A percentile compares a stretch with the other conserved stretches of the same genome.
These are phyloP conservation scores for Stagonosporopsis cucurbitacearum DNA, from an alignment of 2,329 filamentous ascomycete species.

Conservation along the genomic window DNA sequence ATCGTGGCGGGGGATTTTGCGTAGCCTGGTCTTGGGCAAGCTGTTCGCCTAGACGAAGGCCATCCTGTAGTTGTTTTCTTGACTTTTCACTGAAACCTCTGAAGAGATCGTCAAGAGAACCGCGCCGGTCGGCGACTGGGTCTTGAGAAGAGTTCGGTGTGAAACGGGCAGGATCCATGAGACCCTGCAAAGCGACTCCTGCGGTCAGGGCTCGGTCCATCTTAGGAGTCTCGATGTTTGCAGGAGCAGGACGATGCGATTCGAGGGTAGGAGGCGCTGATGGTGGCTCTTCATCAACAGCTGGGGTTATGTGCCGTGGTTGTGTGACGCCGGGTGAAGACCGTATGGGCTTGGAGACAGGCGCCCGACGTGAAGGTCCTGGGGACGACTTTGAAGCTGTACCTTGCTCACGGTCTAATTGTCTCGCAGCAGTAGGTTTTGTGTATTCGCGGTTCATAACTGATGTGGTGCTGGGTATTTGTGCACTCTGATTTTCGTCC, in stretches of 20 bases:
- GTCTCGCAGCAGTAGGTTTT: conserved; percentile 7
- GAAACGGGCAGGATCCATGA: conserved; percentile 40
- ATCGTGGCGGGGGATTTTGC: conserved; percentile 26
- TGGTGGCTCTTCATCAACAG: conserved; percentile 34
- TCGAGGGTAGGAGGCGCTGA: conserved; percentile 41
- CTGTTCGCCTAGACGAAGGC: conserved; percentile 48
- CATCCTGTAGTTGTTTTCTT: conserved; percentile 47
- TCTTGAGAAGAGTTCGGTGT: conserved; percentile 38
- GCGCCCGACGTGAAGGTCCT: conserved; percentile 8
- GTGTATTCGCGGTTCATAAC: conserved; percentile 24
- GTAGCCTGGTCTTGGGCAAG: conserved; percentile 37
- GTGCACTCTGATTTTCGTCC: conserved; percentile 11
- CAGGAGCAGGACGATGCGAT: conserved; percentile 20
- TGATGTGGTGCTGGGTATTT: conserved; percentile 12
- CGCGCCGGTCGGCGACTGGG: conserved; percentile 29
- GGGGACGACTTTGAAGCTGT: conserved; percentile 13
- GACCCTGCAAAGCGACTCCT: conserved; percentile 48
- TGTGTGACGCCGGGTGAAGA: conserved; percentile 24
- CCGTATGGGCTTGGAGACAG: conserved; percentile 7
- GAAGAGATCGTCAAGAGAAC: conserved; percentile 46
- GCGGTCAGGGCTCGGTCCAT: conserved; percentile 48
- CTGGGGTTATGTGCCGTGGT: conserved; percentile 38
- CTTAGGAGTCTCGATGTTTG: conserved; percentile 39
- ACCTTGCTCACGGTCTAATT: neutral
- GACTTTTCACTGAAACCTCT: conserved; percentile 50